phyloP scores from a whole-genome alignment of 2,329 filamentous ascomycete genomes.

The Rugonectria rugulosa region DNA sequence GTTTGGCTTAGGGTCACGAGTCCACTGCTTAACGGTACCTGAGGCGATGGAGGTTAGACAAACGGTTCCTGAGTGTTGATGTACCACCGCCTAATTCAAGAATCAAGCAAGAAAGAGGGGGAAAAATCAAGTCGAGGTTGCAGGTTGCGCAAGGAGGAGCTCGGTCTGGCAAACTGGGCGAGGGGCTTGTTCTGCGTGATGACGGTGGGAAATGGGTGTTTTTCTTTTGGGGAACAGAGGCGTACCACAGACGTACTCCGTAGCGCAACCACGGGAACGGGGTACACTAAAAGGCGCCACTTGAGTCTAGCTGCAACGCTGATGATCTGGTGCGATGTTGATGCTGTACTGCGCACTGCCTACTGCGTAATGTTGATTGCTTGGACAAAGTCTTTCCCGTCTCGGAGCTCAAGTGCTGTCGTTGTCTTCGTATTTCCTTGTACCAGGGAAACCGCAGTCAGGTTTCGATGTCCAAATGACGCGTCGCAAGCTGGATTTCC shows the following conservation, averaged over 20 bases:
- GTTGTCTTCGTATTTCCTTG: conserved; percentile 13
- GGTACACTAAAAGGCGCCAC: conserved; percentile 33
- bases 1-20: conserved; percentile 28
- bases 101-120: conserved; percentile 1
- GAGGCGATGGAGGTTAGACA: conserved; percentile 29
- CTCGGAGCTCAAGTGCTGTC: conserved; percentile 11
- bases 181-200: not conserved
- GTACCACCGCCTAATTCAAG: conserved; percentile 8
- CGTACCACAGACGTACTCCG: conserved; percentile 20
- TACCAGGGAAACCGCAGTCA: conserved; percentile 3
- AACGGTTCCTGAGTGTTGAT: conserved; percentile 3
- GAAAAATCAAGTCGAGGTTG: conserved; percentile 1
- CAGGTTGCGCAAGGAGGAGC: no score
- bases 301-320: conserved; percentile 31
- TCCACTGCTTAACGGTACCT: conserved; percentile 36
- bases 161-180: no score
- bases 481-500: conserved; percentile 18
- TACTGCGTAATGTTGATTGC: conserved; percentile 33
- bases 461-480: conserved; percentile 17
- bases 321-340: no score
- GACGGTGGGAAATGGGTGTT: not conserved
- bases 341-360: no score
- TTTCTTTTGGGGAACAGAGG: conserved; percentile 3
- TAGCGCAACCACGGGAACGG: conserved; percentile 33
- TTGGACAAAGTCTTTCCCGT: no score